A percentile compares a stretch with the other conserved stretches of the same genome.
phyloP scores from a whole-genome alignment of 2,329 filamentous ascomycete species.

The Cryphonectria nitschkei region DNA sequence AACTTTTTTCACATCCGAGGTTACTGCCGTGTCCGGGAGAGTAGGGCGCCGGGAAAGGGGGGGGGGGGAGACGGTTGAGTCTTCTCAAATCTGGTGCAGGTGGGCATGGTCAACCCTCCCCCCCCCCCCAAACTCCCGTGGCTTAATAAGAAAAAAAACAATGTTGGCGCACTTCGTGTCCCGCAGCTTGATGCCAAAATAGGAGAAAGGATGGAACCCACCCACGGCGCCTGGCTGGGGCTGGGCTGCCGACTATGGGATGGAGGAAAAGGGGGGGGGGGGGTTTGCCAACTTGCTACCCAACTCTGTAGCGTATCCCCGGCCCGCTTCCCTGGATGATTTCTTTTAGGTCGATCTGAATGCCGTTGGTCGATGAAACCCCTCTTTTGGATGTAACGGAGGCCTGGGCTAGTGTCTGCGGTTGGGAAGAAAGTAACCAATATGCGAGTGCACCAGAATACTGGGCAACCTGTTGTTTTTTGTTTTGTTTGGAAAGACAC shows the following conservation, averaged over 20 bases:
- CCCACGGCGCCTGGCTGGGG: constrained; percentile 5
- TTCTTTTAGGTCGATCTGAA: background rate
- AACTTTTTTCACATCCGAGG: background rate
- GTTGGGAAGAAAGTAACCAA: background rate
- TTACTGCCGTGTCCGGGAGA: background rate
- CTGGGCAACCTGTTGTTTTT: too few relatives aligned
- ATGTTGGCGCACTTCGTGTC: constrained; percentile 9
- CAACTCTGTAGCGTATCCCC: constrained; percentile 2
- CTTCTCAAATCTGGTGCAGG: background rate
- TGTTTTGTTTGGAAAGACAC: background rate
- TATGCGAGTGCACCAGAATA: too few relatives aligned
- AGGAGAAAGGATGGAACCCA: background rate
- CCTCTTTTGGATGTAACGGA: constrained; percentile 7
- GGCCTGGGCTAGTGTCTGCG: background rate
- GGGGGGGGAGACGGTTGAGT: background rate
- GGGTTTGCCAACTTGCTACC: background rate
- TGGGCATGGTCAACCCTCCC: background rate
- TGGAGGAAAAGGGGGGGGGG: background rate
- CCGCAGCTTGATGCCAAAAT: background rate
- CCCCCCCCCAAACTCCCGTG: too few relatives aligned
- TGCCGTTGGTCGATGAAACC: background rate
- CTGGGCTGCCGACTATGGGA: background rate
- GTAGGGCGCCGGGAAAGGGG: too few relatives aligned
- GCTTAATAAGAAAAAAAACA: background rate
- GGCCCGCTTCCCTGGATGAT: constrained; percentile 17